Conservation (phyloP, 768 basidiomycete genomes). For the Artomyces pyxidatus region DNA sequence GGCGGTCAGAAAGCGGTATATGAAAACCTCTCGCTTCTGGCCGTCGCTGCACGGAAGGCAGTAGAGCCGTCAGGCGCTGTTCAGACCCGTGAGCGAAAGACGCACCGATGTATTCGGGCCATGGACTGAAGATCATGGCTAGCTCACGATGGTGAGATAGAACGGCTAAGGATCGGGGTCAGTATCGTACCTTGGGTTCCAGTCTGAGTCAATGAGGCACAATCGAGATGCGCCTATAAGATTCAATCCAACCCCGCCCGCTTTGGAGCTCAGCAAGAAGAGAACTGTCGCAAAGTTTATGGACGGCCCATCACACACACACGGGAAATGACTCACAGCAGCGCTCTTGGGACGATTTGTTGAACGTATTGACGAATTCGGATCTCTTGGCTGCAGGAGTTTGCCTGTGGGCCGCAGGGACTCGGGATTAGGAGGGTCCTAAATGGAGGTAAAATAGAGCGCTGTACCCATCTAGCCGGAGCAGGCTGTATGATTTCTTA, state of each 20-base stretch:
- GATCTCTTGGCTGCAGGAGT: constrained; percentile 73
- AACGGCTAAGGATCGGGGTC: too few species aligned
- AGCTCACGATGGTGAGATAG: not conserved
- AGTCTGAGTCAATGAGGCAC: constrained; percentile 83
- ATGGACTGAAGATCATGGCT: constrained; percentile 94
- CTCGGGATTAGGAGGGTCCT: not conserved
- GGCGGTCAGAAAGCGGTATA: constrained; percentile 79
- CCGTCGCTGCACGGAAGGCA: constrained; percentile 88
- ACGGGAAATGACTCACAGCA: constrained; percentile 47
- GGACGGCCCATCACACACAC: not conserved
- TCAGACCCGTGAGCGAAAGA: not conserved
- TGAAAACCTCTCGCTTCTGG: constrained; percentile 85
- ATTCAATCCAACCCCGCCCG: constrained; percentile 92
- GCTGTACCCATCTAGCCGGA: constrained; percentile 77
- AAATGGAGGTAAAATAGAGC: not conserved
- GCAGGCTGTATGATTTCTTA: constrained; percentile 64
- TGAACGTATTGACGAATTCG: constrained; percentile 85
- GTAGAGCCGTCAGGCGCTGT: constrained; percentile 4
- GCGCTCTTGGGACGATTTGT: constrained; percentile 60
- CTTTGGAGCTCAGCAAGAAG: constrained; percentile 91
- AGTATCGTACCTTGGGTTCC: constrained; percentile 76
- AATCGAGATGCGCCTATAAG: constrained; percentile 85
- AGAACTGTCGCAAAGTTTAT: constrained; percentile 43
- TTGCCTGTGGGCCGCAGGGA: constrained; percentile 36
- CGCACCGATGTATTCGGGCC: constrained; percentile 90